These are phyloP conservation scores for Geosiphon pyriformis DNA, from an alignment of 192 early-diverging fungal species.

Conservation along the genomic window DNA sequence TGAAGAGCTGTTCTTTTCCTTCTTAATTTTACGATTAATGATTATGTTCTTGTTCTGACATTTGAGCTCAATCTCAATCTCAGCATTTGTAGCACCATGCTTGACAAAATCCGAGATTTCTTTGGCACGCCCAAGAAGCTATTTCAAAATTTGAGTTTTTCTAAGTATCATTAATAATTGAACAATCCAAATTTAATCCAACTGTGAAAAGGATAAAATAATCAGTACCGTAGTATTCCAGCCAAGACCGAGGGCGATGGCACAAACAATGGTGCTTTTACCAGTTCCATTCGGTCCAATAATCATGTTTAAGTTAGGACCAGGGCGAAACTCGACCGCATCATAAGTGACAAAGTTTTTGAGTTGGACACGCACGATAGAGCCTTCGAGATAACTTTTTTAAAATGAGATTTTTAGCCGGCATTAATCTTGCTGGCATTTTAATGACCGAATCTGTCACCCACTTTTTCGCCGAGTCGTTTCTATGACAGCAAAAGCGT, in stretches of 20 bases:
- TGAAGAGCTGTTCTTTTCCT: constrained; percentile 55
- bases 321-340: constrained; percentile 74
- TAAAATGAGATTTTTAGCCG: too few relatives aligned
- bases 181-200: too few relatives aligned
- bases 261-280: constrained; percentile 93
- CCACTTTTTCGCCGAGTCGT: too few relatives aligned
- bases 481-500: too few relatives aligned
- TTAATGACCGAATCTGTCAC: too few relatives aligned
- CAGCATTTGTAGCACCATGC: constrained; percentile 71
- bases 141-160: background rate
- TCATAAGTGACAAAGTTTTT: constrained; percentile 98
- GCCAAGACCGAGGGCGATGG: constrained; percentile 90
- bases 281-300: constrained; percentile 96
- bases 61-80: constrained; percentile 85
- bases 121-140: constrained; percentile 83
- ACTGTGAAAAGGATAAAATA: constrained; percentile 9
- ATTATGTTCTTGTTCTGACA: constrained; percentile 37
- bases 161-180: too few relatives aligned
- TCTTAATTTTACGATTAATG: constrained; percentile 60
- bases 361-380: constrained; percentile 69
- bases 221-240: constrained; percentile 54
- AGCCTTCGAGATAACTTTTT: constrained; percentile 57
- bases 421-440: too few relatives aligned
- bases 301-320: constrained; percentile 97
- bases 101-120: constrained; percentile 91